A percentile compares a stretch with the other conserved stretches of the same genome.
Evolutionary conservation across 345 rosid genomes (phyloP).

Genomic region (Syzygium aromaticum): DNA sequence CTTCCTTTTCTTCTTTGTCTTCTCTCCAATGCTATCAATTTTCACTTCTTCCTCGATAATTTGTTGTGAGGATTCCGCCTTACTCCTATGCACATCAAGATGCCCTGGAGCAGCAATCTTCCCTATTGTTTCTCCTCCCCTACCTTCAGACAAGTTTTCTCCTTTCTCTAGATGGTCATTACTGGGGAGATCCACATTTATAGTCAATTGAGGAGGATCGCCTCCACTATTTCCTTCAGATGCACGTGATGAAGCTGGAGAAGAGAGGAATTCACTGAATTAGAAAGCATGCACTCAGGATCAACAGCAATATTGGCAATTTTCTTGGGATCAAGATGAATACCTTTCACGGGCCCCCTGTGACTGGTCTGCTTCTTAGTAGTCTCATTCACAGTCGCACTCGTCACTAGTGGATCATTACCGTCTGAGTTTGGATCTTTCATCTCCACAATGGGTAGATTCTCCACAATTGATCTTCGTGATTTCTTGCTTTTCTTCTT

Average conservation of each 20-base stretch:
- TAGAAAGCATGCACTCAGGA: neutral
- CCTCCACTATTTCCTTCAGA: slow-evolving; percentile 8
- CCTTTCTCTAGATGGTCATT: neutral
- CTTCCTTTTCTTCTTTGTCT: neutral
- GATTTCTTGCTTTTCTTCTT: neutral
- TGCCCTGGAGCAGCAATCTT: neutral
- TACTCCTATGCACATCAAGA: neutral
- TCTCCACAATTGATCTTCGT: neutral
- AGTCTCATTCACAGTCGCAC: neutral
- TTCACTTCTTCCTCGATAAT: neutral
- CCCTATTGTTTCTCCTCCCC: neutral
- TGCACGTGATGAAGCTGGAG: neutral
- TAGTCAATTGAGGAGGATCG: slow-evolving; percentile 1
- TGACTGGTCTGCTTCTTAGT: neutral
- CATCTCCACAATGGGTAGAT: neutral
- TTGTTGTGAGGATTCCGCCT: neutral
- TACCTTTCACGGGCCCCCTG: neutral
- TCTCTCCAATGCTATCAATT: neutral
- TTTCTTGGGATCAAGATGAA: neutral
- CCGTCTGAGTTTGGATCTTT: slow-evolving; percentile 4
- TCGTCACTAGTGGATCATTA: neutral
- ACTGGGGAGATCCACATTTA: slow-evolving; percentile 3
- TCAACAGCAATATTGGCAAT: neutral
- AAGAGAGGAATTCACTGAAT: neutral
- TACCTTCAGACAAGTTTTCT: neutral